Base-by-base conservation (phyloP, 805 yeast species). In the Barnettozyma botsteinii region DNA sequence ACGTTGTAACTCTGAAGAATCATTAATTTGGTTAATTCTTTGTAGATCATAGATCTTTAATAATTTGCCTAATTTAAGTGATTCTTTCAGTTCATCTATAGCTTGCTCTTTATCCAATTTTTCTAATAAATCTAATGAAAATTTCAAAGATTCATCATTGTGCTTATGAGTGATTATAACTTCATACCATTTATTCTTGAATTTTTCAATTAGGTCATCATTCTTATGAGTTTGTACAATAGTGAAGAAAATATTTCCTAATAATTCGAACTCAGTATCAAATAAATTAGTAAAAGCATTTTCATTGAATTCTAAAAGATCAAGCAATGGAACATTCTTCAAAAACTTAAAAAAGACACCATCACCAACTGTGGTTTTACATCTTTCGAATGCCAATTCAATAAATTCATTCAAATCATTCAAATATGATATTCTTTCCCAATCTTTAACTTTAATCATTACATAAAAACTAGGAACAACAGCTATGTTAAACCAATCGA, bases 391-490 rank as follows among this genome's bases (percentile, higher is more conserved):
- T 1, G 30, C 19, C 18, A 32, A 7, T 14, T 40, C 40, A 13
- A 35, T 35, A n/a, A 40, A 40, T 23, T 40, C 43, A 24, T 40
- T 31, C 27, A 40, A 21, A 10, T 32, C 32, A 27, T 40, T 40
- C 15, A 36, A 26, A 13, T 22, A 12, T 3, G 43, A 27, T 18
- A 40, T 36, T 5, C 14, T 15, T 31, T 40, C 43, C 29, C 37
- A 40, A 10, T 32, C 15, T 13, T 32, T 27, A 5, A 36, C n/a
- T 9, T 17, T 17, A 15, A 27, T 32, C 12, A 22, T 20, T 17
- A 40, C 27, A 17, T 40, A 35, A 18, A 13, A 18, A 14, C 37
- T 19, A 15, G 43, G 43, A 1, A 15, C 19, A 3, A 40, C 27
- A 19, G 35, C 15, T 12, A 40, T 22, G n/a, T 36, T 28, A 36